phyloP scores from a whole-genome alignment of 1,284 basidiomycete genomes.

The Mycosarcoma maydis region DNA sequence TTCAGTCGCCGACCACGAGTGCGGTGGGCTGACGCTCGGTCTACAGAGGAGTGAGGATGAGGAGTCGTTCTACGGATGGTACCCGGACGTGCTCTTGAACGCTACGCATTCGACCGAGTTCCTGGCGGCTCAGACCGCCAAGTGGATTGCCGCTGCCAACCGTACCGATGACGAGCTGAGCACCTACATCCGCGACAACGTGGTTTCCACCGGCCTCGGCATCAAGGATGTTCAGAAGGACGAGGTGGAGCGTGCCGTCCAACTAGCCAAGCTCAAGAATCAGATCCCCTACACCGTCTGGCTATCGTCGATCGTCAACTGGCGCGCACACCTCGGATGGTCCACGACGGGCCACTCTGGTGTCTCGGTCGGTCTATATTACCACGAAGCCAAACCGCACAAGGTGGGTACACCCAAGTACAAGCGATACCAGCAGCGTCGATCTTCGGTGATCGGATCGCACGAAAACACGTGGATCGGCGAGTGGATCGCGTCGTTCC shows the following conservation, averaged over 20 bases:
- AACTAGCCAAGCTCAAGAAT: slow-evolving; percentile 39
- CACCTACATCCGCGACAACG: slow-evolving; percentile 43
- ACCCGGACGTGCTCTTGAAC: slow-evolving; percentile 57
- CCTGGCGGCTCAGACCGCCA: slow-evolving; percentile 45
- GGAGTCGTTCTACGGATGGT: slow-evolving; percentile 49
- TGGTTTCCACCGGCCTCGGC: slow-evolving; percentile 46
- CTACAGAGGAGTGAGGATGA: slow-evolving; percentile 48
- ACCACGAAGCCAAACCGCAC: slow-evolving; percentile 39
- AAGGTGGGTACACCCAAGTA: slow-evolving; percentile 21
- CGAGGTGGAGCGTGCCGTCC: slow-evolving; percentile 44
- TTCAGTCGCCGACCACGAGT: slow-evolving; percentile 64
- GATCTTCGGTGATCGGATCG: slow-evolving; percentile 35
- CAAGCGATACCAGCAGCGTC: slow-evolving; percentile 21
- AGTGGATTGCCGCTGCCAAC: slow-evolving; percentile 49
- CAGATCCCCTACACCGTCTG: slow-evolving; percentile 42
- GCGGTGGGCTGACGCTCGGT: slow-evolving; percentile 61
- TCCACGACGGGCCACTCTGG: slow-evolving; percentile 52
- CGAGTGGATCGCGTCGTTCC: slow-evolving; percentile 42
- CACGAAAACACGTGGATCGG: slow-evolving; percentile 63
- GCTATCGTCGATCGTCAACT: slow-evolving; percentile 51
- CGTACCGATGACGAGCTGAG: slow-evolving; percentile 53
- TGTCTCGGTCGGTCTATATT: slow-evolving; percentile 53
- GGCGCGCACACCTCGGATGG: slow-evolving; percentile 58
- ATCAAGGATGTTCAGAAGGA: slow-evolving; percentile 49
- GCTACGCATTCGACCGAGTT: slow-evolving; percentile 62